Conservation (phyloP, 1,284 basidiomycete genomes). For the Bjerkandera adusta region DNA sequence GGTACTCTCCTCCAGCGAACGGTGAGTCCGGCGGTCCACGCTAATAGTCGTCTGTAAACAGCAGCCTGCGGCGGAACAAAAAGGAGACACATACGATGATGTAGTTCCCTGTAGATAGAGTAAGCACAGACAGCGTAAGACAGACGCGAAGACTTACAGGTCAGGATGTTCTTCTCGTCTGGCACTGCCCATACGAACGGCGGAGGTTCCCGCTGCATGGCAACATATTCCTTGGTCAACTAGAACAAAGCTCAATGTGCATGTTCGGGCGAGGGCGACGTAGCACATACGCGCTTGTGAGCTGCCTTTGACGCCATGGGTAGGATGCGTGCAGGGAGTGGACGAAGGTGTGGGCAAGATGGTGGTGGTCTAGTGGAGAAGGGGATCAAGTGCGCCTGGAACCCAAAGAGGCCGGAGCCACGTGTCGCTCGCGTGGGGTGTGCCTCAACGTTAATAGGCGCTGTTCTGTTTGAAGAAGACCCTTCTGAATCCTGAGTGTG, state of each 20-base stretch:
- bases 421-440: slow-evolving; percentile 8
- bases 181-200: slow-evolving; percentile 93
- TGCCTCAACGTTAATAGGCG: too few relatives aligned
- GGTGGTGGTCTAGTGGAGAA: slow-evolving; percentile 13
- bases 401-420: slow-evolving; percentile 4
- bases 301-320: slow-evolving; percentile 82
- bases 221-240: slow-evolving; percentile 88
- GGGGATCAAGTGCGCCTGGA: slow-evolving; percentile 7
- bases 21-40: slow-evolving; percentile 92
- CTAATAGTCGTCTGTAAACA: slow-evolving; percentile 43
- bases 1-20: slow-evolving; percentile 91
- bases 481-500: too few relatives aligned
- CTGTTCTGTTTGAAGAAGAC: too few relatives aligned
- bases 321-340: slow-evolving; percentile 5
- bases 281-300: slow-evolving; percentile 69
- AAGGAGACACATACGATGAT: slow-evolving; percentile 63
- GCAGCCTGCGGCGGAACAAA: slow-evolving; percentile 15
- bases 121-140: slow-evolving; percentile 9
- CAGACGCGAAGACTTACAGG: slow-evolving; percentile 50
- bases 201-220: slow-evolving; percentile 92
- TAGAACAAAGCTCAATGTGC: slow-evolving; percentile 30
- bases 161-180: slow-evolving; percentile 94
- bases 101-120: slow-evolving; percentile 71
- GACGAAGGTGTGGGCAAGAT: slow-evolving; percentile 4
- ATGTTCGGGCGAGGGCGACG: slow-evolving; percentile 2